Evolutionary conservation across 176 grass and related monocot species (phyloP).

Genomic region (Tuctoria greenei): DNA sequence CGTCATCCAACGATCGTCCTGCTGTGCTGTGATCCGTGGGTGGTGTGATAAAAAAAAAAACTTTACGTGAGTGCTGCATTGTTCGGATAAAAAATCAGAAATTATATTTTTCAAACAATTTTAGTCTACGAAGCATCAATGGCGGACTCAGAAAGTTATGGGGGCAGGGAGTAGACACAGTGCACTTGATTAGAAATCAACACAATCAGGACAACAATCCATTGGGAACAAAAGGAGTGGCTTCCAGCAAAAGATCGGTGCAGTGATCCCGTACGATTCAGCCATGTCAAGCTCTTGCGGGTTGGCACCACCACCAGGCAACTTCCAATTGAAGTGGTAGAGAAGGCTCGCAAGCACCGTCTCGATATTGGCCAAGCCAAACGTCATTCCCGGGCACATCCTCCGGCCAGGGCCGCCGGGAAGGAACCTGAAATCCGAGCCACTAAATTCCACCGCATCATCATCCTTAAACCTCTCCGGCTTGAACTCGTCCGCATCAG

Average conservation of each 20-base stretch:
- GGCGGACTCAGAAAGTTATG: too few species aligned
- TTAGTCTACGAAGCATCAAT: too few species aligned
- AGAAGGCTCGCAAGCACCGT: slow-evolving; percentile 30
- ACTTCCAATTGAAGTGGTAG: slow-evolving; percentile 38
- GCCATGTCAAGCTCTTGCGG: slow-evolving; percentile 18
- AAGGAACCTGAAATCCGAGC: slow-evolving; percentile 22
- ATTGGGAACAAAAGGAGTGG: background rate
- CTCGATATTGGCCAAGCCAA: slow-evolving; percentile 32
- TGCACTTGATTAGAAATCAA: background rate
- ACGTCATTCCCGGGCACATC: slow-evolving; percentile 37
- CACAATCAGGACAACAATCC: too few species aligned
- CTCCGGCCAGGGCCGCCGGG: slow-evolving; percentile 33
- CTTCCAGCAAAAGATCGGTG: background rate
- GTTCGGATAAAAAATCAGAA: too few species aligned
- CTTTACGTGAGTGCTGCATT: too few species aligned
- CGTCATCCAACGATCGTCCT: too few species aligned
- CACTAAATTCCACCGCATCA: background rate
- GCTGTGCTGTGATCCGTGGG: too few species aligned
- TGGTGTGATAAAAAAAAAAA: too few species aligned
- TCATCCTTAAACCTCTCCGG: slow-evolving; percentile 34
- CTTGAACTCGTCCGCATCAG: slow-evolving; percentile 30
- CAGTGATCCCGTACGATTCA: slow-evolving; percentile 24
- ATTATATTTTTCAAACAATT: too few species aligned
- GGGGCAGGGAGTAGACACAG: too few species aligned
- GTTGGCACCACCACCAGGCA: background rate